phyloP scores from a whole-genome alignment of 2,329 filamentous ascomycete genomes.

The Cladosporium sp. region DNA sequence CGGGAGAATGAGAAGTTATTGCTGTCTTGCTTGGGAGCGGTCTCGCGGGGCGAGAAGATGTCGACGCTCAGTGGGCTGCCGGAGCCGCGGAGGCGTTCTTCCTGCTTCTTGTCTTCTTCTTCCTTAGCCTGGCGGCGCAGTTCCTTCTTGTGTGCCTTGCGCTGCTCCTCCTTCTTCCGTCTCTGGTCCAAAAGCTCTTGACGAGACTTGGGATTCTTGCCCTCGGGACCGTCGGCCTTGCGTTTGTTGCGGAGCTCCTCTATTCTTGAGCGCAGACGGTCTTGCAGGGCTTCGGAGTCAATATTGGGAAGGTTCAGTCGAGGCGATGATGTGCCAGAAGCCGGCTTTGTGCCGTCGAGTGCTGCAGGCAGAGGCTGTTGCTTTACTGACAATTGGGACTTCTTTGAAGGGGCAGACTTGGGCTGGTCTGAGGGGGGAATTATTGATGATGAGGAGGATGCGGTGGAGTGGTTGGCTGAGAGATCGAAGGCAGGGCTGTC shows the following conservation, averaged over 20 bases:
- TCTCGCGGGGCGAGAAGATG: slow-evolving; percentile 42
- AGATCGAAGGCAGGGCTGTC: slow-evolving; percentile 39
- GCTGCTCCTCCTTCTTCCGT: slow-evolving; percentile 78
- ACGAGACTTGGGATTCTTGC: slow-evolving; percentile 75
- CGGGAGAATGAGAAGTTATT: slow-evolving; percentile 85
- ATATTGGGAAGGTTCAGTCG: slow-evolving; percentile 47
- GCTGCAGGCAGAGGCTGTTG: slow-evolving; percentile 5
- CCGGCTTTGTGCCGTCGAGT: slow-evolving; percentile 6
- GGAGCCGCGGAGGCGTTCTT: slow-evolving; percentile 53
- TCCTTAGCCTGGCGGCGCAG: slow-evolving; percentile 70
- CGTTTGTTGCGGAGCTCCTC: slow-evolving; percentile 78
- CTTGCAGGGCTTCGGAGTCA: slow-evolving; percentile 69
- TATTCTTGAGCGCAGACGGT: slow-evolving; percentile 75
- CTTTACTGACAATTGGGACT: slow-evolving; percentile 14
- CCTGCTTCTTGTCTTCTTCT: slow-evolving; percentile 63
- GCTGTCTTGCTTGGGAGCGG: slow-evolving; percentile 42
- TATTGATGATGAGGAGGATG: slow-evolving; percentile 46
- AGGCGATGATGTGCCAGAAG: slow-evolving; percentile 28
- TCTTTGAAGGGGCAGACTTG: slow-evolving; percentile 14
- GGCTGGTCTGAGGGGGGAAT: slow-evolving; percentile 30
- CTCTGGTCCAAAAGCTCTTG: slow-evolving; percentile 89
- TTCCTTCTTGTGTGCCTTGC: slow-evolving; percentile 85
- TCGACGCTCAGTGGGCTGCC: slow-evolving; percentile 50
- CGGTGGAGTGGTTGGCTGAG: slow-evolving; percentile 35
- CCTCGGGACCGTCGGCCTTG: slow-evolving; percentile 80